Evolutionary conservation across 768 basidiomycete genomes (phyloP), one percentile per base, ranked within the genome.

Genomic region (Mycena floridula): DNA sequence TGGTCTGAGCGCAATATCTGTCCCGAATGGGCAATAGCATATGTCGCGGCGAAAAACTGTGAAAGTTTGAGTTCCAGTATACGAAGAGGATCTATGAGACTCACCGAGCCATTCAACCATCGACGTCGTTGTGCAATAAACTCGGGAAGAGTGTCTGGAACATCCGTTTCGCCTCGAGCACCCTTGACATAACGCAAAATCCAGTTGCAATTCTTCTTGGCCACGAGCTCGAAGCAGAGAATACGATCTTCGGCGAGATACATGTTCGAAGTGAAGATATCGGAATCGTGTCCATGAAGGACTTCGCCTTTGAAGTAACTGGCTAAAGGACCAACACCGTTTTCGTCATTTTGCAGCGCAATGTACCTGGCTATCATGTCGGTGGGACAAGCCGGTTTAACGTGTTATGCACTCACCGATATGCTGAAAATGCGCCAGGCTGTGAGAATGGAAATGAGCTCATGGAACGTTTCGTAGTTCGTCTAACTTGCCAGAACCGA

Each of bases 281-380:
- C 90, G 0, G 89, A 87, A 57, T 89, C 86, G 23, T 81, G 76
- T 8, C 88, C 89, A 52, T 86, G 82, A 21, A 90, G 63, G 18
- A 85, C 74, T 60, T 99, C 96, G 7, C 96, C 96, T 59, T 97
- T 89, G 73, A 99, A 99, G 61, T 99, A 99, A 13, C 94, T 93
- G 12, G 91, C 88, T 4, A 98, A 67, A 5, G 95, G 95, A 0
- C 95, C 95, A 20, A 76, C 69, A 0, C 93, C 94, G 16, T 70
- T 65, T 50, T 78, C 77, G 55, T 93, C 78, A 54, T 97, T 96
- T 60, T 89, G 86, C 46, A 97, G 60, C 0, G 92, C 93, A 54
- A 93, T 91, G 59, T 91, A 88, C 40, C 83, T 80, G 48, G 7
- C n/a, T n/a, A n/a, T n/a, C n/a, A n/a, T n/a, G n/a, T n/a, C n/a